These are phyloP conservation scores for Nakazawaea populi DNA, from an alignment of 805 yeast genomes.

Conservation along the genomic window DNA sequence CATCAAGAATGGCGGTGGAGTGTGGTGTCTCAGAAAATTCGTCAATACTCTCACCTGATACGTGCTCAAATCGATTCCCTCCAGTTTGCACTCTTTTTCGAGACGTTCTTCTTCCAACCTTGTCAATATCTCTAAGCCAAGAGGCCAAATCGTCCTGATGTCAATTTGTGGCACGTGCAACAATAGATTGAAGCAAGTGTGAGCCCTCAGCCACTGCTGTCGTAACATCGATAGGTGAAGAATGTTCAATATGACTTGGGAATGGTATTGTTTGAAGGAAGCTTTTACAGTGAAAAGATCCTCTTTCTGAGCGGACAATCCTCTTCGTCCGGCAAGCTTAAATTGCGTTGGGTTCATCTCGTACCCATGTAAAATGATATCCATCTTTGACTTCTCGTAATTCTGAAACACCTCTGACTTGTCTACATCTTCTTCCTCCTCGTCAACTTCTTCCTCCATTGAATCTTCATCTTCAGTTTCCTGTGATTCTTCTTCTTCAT, in stretches of 20 bases:
- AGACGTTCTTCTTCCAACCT: conserved; percentile 16
- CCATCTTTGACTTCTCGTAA: background rate
- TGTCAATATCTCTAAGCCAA: conserved; percentile 51
- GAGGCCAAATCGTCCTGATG: conserved; percentile 54
- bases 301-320: background rate
- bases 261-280: conserved; percentile 7
- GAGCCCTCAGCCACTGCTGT: conserved; percentile 51
- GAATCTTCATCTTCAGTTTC: background rate
- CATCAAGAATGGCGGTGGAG: background rate
- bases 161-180: conserved; percentile 45
- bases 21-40: background rate
- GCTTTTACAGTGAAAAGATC: background rate
- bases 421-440: background rate
- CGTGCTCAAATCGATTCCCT: background rate
- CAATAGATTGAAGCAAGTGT: conserved; percentile 43
- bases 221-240: conserved; percentile 43
- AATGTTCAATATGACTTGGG: conserved; percentile 31
- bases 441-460: background rate
- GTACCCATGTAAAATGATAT: background rate
- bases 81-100: background rate
- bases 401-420: background rate
- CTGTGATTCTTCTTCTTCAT: background rate
- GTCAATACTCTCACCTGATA: conserved; percentile 7
- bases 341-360: background rate
- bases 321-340: background rate